Evolutionary conservation across 179 eudicot genomes (phyloP).

Genomic region (Amaranthus tricolor): DNA sequence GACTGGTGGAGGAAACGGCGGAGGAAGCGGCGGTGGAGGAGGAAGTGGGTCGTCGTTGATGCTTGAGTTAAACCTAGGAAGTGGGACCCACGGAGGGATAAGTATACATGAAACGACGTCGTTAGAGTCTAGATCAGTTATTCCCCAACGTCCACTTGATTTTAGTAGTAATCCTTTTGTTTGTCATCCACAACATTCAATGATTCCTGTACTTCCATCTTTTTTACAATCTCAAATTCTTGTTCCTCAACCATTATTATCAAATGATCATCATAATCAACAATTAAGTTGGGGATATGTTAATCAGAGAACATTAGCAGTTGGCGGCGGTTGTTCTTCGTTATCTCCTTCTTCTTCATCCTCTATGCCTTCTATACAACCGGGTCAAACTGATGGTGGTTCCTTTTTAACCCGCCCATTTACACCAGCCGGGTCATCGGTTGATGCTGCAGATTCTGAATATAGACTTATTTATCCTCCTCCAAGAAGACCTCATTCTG

Average conservation of each 20-base stretch:
- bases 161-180: not conserved
- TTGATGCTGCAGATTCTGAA: constrained; percentile 22
- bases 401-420: constrained; percentile 10
- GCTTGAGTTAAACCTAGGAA: constrained; percentile 28
- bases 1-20: not conserved
- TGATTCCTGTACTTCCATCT: not conserved
- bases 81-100: not conserved
- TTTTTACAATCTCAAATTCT: not conserved
- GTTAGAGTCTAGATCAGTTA: not conserved
- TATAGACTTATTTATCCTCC: constrained; percentile 55
- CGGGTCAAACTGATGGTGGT: not conserved
- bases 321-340: not conserved
- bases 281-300: constrained; percentile 7
- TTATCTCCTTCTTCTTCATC: constrained; percentile 8
- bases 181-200: not conserved
- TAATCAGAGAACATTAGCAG: not conserved
- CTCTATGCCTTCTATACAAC: not conserved
- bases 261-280: not conserved
- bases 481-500: constrained; percentile 49
- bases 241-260: not conserved
- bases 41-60: constrained; percentile 3
- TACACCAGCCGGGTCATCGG: constrained; percentile 2
- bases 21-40: not conserved
- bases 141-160: not conserved
- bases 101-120: not conserved